A percentile compares a stretch with the other conserved stretches of the same genome.
Evolutionary conservation across 371 early-diverging fungal genomes (phyloP).

Genomic region (Batkoa obscura): DNA sequence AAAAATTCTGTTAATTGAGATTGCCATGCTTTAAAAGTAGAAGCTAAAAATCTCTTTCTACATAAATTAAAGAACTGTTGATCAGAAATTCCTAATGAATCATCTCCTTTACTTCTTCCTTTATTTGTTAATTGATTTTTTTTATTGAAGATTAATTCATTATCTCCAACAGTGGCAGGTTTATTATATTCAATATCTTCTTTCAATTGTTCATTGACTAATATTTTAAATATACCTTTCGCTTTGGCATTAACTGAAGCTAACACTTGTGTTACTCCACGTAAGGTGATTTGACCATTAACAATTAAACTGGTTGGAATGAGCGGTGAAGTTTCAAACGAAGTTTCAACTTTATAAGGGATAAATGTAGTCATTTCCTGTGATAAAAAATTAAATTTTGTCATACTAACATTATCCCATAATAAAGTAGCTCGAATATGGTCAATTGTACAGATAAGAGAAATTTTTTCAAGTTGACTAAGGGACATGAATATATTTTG

Average conservation of each 20-base stretch:
- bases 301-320: slow-evolving; percentile 21
- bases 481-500: slow-evolving; percentile 48
- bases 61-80: not conserved
- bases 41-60: not conserved
- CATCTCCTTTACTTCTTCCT: not conserved
- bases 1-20: not conserved
- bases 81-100: not conserved
- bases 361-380: slow-evolving; percentile 80
- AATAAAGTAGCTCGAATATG: slow-evolving; percentile 71
- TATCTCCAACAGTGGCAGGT: not conserved
- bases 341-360: slow-evolving; percentile 61
- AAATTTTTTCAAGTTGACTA: slow-evolving; percentile 39
- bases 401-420: slow-evolving; percentile 57
- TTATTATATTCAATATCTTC: not conserved
- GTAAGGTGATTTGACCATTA: slow-evolving; percentile 19
- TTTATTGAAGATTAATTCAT: not conserved
- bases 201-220: slow-evolving; percentile 46
- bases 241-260: slow-evolving; percentile 64
- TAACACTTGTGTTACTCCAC: slow-evolving; percentile 62
- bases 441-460: slow-evolving; percentile 71
- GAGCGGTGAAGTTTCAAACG: slow-evolving; percentile 55
- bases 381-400: slow-evolving; percentile 64
- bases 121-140: not conserved
- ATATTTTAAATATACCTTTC: slow-evolving; percentile 50
- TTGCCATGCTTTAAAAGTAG: not conserved